phyloP scores from a whole-genome alignment of 208 protist genomes.

The Plasmodiophora brassicae region DNA sequence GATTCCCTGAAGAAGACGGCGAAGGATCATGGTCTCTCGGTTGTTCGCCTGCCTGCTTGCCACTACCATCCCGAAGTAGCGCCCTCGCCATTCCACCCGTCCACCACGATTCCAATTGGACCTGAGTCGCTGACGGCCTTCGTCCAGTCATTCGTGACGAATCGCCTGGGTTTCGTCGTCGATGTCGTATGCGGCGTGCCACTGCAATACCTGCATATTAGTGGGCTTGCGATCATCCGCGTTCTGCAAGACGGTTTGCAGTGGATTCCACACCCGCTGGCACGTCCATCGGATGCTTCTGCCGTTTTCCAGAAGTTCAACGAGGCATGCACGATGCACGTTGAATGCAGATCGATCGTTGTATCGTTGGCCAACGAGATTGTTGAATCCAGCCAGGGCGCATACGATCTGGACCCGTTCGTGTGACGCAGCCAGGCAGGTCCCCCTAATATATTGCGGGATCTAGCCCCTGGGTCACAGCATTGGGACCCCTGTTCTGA shows the following conservation, averaged over 20 bases:
- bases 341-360: no score
- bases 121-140: not conserved
- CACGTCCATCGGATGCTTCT: not conserved
- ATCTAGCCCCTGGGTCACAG: no score
- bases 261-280: conserved; percentile 20
- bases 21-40: not conserved
- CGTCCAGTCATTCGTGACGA: not conserved
- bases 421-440: no score
- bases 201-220: not conserved
- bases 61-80: not conserved
- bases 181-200: not conserved
- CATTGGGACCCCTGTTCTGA: no score
- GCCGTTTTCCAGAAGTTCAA: no score
- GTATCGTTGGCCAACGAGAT: no score
- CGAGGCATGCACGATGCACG: no score
- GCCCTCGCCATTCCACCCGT: not conserved
- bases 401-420: no score
- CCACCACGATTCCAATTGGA: not conserved
- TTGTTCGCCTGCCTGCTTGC: not conserved
- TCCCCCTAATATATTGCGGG: no score
- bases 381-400: no score
- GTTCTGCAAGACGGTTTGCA: not conserved
- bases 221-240: not conserved
- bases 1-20: not conserved
- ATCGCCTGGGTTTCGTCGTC: not conserved